phyloP scores from a whole-genome alignment of 768 basidiomycete species.

The Rubroboletus pulcherrimus region DNA sequence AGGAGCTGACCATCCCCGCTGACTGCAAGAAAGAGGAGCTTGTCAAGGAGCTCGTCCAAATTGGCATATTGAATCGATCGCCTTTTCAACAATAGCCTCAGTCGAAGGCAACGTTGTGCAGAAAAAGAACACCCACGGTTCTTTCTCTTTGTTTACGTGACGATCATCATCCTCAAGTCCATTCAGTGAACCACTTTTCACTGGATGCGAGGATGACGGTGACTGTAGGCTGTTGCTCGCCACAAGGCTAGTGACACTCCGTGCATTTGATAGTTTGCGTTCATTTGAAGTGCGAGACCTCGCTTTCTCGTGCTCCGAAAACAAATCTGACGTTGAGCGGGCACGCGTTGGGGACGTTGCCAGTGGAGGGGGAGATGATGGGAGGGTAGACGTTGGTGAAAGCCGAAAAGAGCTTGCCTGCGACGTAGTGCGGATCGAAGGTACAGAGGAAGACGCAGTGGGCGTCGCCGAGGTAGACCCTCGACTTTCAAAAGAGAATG shows the following conservation, averaged over 20 bases:
- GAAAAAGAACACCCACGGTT: constrained; percentile 41
- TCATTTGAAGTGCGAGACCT: constrained; percentile 25
- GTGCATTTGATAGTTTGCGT: constrained; percentile 30
- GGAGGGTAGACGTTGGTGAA: constrained; percentile 33
- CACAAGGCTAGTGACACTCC: constrained; percentile 25
- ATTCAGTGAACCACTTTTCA: constrained; percentile 12
- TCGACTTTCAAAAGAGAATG: constrained; percentile 52
- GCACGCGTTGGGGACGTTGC: constrained; percentile 50
- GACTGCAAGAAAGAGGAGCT: constrained; percentile 75
- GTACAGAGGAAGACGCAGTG: constrained; percentile 41
- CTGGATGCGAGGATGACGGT: constrained; percentile 9
- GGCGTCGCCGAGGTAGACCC: constrained; percentile 50
- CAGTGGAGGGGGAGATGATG: constrained; percentile 35
- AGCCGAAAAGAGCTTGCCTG: constrained; percentile 29
- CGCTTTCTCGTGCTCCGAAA: constrained; percentile 41
- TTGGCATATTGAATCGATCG: constrained; percentile 70
- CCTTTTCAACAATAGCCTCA: constrained; percentile 26
- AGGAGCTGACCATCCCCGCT: constrained; percentile 69
- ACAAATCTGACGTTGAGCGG: constrained; percentile 53
- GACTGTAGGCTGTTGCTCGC: constrained; percentile 21
- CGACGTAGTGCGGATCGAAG: constrained; percentile 31
- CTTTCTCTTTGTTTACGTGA: constrained; percentile 39
- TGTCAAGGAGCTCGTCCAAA: constrained; percentile 76
- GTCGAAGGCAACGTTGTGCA: neutral
- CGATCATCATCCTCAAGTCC: constrained; percentile 26